A percentile compares a stretch with the other conserved stretches of the same genome.
Conservation (phyloP, 2,329 filamentous ascomycete genomes). For the Ophiocordyceps sinensis region DNA sequence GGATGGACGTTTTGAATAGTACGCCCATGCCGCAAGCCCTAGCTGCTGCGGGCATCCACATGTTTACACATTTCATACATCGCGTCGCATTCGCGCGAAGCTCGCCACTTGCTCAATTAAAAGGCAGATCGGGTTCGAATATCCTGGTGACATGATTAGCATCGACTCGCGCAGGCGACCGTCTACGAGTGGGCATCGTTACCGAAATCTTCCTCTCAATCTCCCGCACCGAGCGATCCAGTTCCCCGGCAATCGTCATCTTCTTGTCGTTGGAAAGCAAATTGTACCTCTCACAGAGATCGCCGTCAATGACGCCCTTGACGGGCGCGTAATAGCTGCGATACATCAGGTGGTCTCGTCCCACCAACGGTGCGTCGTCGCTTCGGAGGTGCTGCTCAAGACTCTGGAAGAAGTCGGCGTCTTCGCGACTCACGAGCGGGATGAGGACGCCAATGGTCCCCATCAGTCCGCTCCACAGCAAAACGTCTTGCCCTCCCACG, state of each 20-base stretch:
- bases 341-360: slow-evolving; percentile 91
- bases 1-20: not conserved
- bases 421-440: slow-evolving; percentile 80
- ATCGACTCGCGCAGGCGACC: not conserved
- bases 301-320: slow-evolving; percentile 93
- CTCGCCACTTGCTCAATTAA: slow-evolving; percentile 16
- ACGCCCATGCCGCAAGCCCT: too few relatives aligned
- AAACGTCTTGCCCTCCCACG: slow-evolving; percentile 77
- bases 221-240: slow-evolving; percentile 81
- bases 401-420: slow-evolving; percentile 94
- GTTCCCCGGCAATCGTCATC: slow-evolving; percentile 82
- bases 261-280: slow-evolving; percentile 78
- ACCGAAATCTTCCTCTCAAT: slow-evolving; percentile 90
- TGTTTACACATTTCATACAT: not conserved
- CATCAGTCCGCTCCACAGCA: slow-evolving; percentile 89
- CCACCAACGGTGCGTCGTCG: slow-evolving; percentile 77
- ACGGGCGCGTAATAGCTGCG: slow-evolving; percentile 91
- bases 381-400: slow-evolving; percentile 77
- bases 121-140: slow-evolving; percentile 46
- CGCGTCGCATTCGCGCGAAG: not conserved
- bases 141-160: slow-evolving; percentile 26
- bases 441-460: slow-evolving; percentile 89
- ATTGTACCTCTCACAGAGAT: slow-evolving; percentile 85
- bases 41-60: too few relatives aligned
- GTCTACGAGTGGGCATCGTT: slow-evolving; percentile 4